Percentiles rank a stretch among this genome's conserved stretches.
Evolutionary conservation across 495 filamentous ascomycete species (phyloP).

Genomic region (Extremus antarcticus): DNA sequence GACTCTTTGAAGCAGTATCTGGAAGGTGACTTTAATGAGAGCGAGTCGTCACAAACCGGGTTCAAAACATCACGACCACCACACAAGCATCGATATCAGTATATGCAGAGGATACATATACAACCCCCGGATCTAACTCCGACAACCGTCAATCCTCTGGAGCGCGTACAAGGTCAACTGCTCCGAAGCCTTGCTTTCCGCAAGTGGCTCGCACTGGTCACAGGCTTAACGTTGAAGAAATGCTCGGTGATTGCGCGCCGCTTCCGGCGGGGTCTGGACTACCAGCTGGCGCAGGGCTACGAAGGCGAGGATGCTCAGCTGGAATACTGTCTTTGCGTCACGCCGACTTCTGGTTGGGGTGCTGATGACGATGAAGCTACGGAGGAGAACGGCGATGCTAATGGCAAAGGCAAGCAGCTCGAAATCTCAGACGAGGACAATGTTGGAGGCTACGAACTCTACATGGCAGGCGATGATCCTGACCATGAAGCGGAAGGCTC

Average conservation of each 20-base stretch:
- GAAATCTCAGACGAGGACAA: conserved; percentile 30
- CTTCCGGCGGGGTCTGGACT: conserved; percentile 80
- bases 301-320: conserved; percentile 64
- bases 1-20: conserved; percentile 57
- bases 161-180: conserved; percentile 64
- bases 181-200: conserved; percentile 79
- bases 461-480: conserved; percentile 81
- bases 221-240: conserved; percentile 51
- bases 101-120: no score
- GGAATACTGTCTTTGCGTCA: conserved; percentile 78
- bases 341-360: conserved; percentile 74
- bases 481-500: conserved; percentile 43
- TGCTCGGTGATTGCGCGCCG: conserved; percentile 62
- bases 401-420: conserved; percentile 1
- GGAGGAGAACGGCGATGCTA: conserved; percentile 25
- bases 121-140: conserved; percentile 1
- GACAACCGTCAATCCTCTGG: conserved; percentile 46
- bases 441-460: conserved; percentile 79
- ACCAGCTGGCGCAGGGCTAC: conserved; percentile 80
- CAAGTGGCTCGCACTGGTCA: conserved; percentile 77
- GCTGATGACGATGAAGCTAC: conserved; percentile 41
- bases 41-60: not conserved
- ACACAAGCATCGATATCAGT: conserved; percentile 90
- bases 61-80: conserved; percentile 62
- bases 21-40: conserved; percentile 48